These are phyloP conservation scores for Prinsepia uniflora DNA, from an alignment of 306 rosid genomes.

Conservation along the genomic window DNA sequence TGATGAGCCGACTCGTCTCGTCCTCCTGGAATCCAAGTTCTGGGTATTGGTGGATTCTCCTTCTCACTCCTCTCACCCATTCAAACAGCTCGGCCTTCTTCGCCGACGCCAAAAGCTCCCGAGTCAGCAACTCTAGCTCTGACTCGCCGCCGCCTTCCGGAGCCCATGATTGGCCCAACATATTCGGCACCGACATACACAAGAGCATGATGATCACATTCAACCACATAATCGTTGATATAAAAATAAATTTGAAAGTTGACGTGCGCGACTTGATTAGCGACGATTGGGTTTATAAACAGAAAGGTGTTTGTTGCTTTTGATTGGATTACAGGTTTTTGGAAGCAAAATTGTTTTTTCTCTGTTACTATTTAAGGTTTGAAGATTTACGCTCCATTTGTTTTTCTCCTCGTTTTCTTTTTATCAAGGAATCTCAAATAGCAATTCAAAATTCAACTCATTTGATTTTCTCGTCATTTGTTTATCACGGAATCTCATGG, in stretches of 20 bases:
- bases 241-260: neutral
- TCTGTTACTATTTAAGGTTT: neutral
- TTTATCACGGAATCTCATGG: no score
- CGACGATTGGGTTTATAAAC: no score
- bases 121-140: slow-evolving; percentile 31
- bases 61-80: slow-evolving; percentile 40
- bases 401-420: neutral
- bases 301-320: no score
- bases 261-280: no score
- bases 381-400: neutral
- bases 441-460: no score
- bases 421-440: no score
- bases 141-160: slow-evolving; percentile 7
- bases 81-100: slow-evolving; percentile 34
- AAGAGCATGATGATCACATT: neutral
- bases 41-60: slow-evolving; percentile 43
- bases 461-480: no score
- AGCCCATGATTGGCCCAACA: slow-evolving; percentile 10
- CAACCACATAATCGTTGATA: neutral
- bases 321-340: no score
- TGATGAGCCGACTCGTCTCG: slow-evolving; percentile 38
- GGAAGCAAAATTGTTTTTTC: no score
- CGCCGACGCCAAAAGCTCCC: slow-evolving; percentile 28
- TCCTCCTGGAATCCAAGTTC: slow-evolving; percentile 41
- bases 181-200: neutral